phyloP scores from a whole-genome alignment of 2,329 filamentous ascomycete species.

The Trichoderma atrobrunneum region DNA sequence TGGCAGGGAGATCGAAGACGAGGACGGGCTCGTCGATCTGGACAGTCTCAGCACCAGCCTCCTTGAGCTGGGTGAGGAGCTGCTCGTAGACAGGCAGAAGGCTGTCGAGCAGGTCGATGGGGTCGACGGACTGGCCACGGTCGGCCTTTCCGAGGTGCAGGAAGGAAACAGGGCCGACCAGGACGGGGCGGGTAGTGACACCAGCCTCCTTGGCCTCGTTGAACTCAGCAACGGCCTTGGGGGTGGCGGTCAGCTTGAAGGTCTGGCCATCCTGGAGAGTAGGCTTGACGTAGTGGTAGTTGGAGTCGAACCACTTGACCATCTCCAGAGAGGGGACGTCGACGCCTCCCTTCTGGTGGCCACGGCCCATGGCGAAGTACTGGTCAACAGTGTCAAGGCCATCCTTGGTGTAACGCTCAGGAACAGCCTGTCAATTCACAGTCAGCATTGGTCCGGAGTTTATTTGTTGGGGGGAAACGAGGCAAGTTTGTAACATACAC shows the following conservation, averaged over 20 bases:
- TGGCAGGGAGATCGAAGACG: slow-evolving; percentile 86
- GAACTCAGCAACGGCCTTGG: slow-evolving; percentile 94
- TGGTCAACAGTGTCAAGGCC: slow-evolving; percentile 85
- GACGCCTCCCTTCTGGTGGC: slow-evolving; percentile 90
- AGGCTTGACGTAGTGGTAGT: slow-evolving; percentile 99
- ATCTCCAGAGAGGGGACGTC: slow-evolving; percentile 96
- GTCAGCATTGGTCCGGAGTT: slow-evolving; percentile 16
- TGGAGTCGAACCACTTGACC: slow-evolving; percentile 99
- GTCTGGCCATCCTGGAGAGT: slow-evolving; percentile 95
- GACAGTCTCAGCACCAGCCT: slow-evolving; percentile 90
- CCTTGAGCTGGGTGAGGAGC: slow-evolving; percentile 90
- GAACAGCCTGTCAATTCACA: slow-evolving; percentile 62
- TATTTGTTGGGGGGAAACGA: neutral
- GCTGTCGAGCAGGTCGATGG: slow-evolving; percentile 90
- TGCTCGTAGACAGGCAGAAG: slow-evolving; percentile 93
- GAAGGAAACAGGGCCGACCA: slow-evolving; percentile 96
- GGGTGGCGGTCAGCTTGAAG: slow-evolving; percentile 82
- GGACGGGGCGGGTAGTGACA: slow-evolving; percentile 86
- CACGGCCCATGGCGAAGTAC: slow-evolving; percentile 99
- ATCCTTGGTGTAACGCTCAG: slow-evolving; percentile 90
- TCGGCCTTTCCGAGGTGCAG: slow-evolving; percentile 97
- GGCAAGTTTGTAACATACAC: slow-evolving; percentile 56
- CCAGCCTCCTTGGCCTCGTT: slow-evolving; percentile 97
- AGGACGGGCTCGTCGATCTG: slow-evolving; percentile 98
- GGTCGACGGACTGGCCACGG: slow-evolving; percentile 87